Percentiles rank a stretch among this genome's conserved stretches.
These are phyloP conservation scores for Juglanconis sp. DNA, from an alignment of 2,329 filamentous ascomycete genomes.

Conservation along the genomic window DNA sequence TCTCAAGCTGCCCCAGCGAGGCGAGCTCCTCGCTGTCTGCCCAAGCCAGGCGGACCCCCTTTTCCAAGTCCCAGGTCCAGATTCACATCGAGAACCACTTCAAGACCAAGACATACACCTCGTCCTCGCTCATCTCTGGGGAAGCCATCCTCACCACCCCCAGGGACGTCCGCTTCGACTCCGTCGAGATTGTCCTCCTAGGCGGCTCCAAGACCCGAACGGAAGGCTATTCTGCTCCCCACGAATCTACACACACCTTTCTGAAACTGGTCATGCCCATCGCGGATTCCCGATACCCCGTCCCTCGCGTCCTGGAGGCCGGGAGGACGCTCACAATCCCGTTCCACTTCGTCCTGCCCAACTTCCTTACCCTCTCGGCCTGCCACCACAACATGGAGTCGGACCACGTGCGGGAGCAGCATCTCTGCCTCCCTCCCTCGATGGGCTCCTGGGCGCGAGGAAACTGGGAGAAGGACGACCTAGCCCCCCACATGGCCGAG, in stretches of 20 bases:
- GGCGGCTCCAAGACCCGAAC: conserved; percentile 49
- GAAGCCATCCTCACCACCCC: conserved; percentile 43
- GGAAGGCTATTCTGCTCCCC: conserved; percentile 48
- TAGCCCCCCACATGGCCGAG: conserved; percentile 52
- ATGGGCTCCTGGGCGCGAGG: conserved; percentile 33
- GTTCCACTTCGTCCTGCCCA: conserved; percentile 59
- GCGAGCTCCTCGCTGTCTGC: conserved; percentile 15
- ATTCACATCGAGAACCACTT: conserved; percentile 53
- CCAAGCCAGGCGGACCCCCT: conserved; percentile 17
- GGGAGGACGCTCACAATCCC: conserved; percentile 48
- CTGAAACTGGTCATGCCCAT: conserved; percentile 56
- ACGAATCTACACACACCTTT: conserved; percentile 49
- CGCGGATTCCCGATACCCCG: conserved; percentile 43
- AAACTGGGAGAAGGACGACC: conserved; percentile 52
- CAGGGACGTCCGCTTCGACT: conserved; percentile 47
- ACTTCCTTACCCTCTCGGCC: conserved; percentile 53
- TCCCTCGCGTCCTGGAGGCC: conserved; percentile 44
- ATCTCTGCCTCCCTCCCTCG: conserved; percentile 52
- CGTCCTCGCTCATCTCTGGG: conserved; percentile 49
- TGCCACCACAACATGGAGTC: conserved; percentile 49
- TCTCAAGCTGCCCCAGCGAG: conserved; percentile 17
- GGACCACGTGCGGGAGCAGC: conserved; percentile 46
- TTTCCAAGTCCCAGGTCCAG: conserved; percentile 38
- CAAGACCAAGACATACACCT: conserved; percentile 53
- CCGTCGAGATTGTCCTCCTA: conserved; percentile 50